These are phyloP conservation scores for Clarireedia hainanense DNA, from an alignment of 2,329 filamentous ascomycete genomes.

Conservation along the genomic window DNA sequence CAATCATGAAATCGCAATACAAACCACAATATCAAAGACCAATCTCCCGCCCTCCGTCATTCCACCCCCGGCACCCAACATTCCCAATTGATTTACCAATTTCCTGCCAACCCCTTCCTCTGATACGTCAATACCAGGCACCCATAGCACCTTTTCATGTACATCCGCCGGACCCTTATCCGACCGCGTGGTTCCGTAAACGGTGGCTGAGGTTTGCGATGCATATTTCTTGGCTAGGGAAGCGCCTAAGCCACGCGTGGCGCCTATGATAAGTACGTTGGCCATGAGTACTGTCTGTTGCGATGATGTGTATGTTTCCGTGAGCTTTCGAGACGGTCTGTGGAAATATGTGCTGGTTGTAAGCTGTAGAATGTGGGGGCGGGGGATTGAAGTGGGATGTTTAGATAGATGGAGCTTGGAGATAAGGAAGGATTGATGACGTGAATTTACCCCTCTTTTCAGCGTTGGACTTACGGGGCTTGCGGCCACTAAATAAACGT, in stretches of 20 bases:
- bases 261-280: constrained; percentile 54
- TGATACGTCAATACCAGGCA: constrained; percentile 50
- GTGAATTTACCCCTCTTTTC: too few relatives aligned
- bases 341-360: too few relatives aligned
- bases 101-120: constrained; percentile 39
- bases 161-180: constrained; percentile 35
- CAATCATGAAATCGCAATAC: constrained; percentile 16
- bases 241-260: constrained; percentile 59
- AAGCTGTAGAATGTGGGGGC: too few relatives aligned
- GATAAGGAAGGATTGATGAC: too few relatives aligned
- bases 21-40: constrained; percentile 38
- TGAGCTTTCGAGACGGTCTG: too few relatives aligned
- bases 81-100: constrained; percentile 38
- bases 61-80: constrained; percentile 22
- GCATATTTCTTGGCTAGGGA: constrained; percentile 53
- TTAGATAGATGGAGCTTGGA: too few relatives aligned
- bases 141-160: constrained; percentile 42
- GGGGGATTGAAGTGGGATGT: too few relatives aligned
- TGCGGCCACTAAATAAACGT: too few relatives aligned
- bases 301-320: too few relatives aligned
- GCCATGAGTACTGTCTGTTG: background rate
- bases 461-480: too few relatives aligned
- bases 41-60: constrained; percentile 25
- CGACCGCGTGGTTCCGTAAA: constrained; percentile 54
- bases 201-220: constrained; percentile 36